Base-by-base conservation (phyloP, 2,329 filamentous ascomycete genomes). In the Penicillium sp. region DNA sequence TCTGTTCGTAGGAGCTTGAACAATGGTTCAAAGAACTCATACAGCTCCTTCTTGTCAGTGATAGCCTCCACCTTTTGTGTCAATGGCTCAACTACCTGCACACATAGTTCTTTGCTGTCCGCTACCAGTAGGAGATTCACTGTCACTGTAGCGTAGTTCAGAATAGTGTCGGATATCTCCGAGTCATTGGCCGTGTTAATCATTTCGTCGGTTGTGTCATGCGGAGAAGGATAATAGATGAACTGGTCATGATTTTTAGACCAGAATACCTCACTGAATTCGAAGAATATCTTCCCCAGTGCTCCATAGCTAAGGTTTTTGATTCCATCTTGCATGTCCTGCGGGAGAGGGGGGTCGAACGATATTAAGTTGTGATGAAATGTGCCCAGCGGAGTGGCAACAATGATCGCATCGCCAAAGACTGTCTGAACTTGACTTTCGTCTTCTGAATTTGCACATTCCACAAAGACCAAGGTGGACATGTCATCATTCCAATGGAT, bases 211-310 rank as follows among this genome's bases (percentile, higher is more conserved):
- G 28, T 9, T 3, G 28, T 3, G 8, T 29, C 28, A 3, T 29
- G 55, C 2, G 74, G 74, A 12, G 73, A 70, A 1, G 74, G 74
- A 46, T 74, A 76, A 61, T 70, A 76, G 45, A 76, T 72, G 58
- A 76, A 75, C 54, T 76, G 74, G 61, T 76, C 74, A 54, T 76
- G 73, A 48, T 76, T 73, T 53, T 75, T 76, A 23, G 71, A 67
- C 74, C 74, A 76, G 62, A 76, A 76, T 28, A 76, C 69, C 29
- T 75, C 72, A 39, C 63, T 63, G 49, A 76, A 76, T 49, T 75
- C 73, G 51, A 76, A 72, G 51, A 76, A 76, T 21, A 76, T 66
- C 53, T 76, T 76, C 42, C 74, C 74, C 26, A 76, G 65, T 23
- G 74, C 74, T 8, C 72, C 74, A 55, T 75, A 76, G 52, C 70